Evolutionary conservation across 2,329 filamentous ascomycete species (phyloP), one percentile per base, ranked within the genome.

Genomic region (Tetracladium maxilliforme): DNA sequence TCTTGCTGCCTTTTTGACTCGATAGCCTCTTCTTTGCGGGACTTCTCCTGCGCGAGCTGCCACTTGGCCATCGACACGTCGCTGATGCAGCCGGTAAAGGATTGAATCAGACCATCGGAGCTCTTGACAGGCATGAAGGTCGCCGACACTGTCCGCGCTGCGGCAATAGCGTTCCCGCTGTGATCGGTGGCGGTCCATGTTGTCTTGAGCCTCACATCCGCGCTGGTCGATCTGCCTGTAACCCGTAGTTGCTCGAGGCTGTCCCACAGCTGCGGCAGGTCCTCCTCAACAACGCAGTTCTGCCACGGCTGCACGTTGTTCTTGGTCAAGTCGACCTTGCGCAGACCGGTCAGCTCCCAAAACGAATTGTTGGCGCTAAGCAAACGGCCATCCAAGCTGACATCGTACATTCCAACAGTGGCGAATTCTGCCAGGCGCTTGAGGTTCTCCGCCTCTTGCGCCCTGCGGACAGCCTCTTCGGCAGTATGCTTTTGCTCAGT

Each of bases 1-100:
- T 86, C 77, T 41, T 87, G 81, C 41, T 80, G 75, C 5, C 73
- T 54, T 38, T 64, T 68, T 16, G 62, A 60, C 39, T 70, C 63
- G 14, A 70, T 58, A 2, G 66, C 66, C 29, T 70, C 62, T 21
- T 5, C n/a, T 5, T n/a, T 21, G n/a, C 19, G 11, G 11, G 11
- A 11, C 19, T 13, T 21, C 19, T 21, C 19, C 5, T n/a, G 11
- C 14, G 11, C 19, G 11, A 13, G n/a, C 14, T n/a, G n/a, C 19
- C 19, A 21, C 14, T 21, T 21, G n/a, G 11, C n/a, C 19, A 11
- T 13, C 14, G 19, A 11, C 6, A 21, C 14, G 19, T 21, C 19
- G n/a, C n/a, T 21, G 14, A 21, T 11, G 14, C 19, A 21, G 15
- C 61, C 61, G 3, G 53, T 58, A 28, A 58, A 61, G 4, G 58